Evolutionary conservation across 768 basidiomycete species (phyloP).

Genomic region (Mycena rosella): DNA sequence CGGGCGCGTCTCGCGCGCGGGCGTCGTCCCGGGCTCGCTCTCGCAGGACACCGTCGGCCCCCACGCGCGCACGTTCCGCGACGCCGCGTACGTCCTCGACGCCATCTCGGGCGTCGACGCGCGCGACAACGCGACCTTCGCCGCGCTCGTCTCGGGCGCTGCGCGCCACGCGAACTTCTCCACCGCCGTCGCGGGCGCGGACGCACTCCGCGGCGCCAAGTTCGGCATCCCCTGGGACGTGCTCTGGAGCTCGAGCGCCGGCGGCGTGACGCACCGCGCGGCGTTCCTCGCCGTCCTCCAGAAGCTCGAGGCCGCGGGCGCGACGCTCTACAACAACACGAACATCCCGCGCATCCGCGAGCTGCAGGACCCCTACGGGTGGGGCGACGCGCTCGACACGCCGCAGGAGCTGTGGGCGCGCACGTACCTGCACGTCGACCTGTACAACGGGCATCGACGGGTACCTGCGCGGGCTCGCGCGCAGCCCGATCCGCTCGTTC

Average conservation of each 20-base stretch:
- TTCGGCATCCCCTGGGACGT: slow-evolving; percentile 24
- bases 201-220: not conserved
- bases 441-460: slow-evolving; percentile 24
- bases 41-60: slow-evolving; percentile 69
- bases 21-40: slow-evolving; percentile 68
- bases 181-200: not conserved
- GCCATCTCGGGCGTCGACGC: slow-evolving; percentile 14
- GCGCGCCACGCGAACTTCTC: slow-evolving; percentile 16
- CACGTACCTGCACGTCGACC: slow-evolving; percentile 23
- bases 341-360: slow-evolving; percentile 18
- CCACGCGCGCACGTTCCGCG: slow-evolving; percentile 12
- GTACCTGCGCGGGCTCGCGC: slow-evolving; percentile 2
- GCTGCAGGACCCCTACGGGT: slow-evolving; percentile 16
- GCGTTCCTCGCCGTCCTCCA: slow-evolving; percentile 4
- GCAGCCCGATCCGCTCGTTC: slow-evolving; percentile 8
- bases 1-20: slow-evolving; percentile 68
- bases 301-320: slow-evolving; percentile 2
- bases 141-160: slow-evolving; percentile 12
- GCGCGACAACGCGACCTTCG: slow-evolving; percentile 20
- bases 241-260: slow-evolving; percentile 19
- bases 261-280: slow-evolving; percentile 12
- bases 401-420: slow-evolving; percentile 21
- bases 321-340: slow-evolving; percentile 15
- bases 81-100: slow-evolving; percentile 22
- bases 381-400: slow-evolving; percentile 25